Evolutionary conservation across 2,329 filamentous ascomycete genomes (phyloP).

Genomic region (Gaeumannomyces sp.): DNA sequence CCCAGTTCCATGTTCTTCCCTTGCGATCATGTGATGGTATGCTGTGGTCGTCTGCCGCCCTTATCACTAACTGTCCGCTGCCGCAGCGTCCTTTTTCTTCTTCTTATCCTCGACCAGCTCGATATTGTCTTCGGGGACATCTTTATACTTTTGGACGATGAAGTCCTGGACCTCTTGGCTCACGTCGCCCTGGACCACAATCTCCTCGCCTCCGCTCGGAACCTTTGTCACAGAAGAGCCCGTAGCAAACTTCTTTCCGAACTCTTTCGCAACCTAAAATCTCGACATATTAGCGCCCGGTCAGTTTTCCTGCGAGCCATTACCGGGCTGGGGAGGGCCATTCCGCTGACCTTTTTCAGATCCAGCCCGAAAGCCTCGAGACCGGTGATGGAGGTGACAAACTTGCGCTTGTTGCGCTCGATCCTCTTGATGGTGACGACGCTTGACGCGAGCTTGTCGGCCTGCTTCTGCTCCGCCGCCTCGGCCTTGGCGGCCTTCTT

Average conservation of each 20-base stretch:
- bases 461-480: constrained; percentile 75
- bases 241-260: constrained; percentile 98
- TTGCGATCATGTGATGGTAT: not conserved
- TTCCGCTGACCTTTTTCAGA: constrained; percentile 65
- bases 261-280: constrained; percentile 71
- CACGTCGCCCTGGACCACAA: constrained; percentile 95
- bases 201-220: constrained; percentile 82
- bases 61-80: not conserved
- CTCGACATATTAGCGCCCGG: not conserved
- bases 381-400: constrained; percentile 85
- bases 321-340: not conserved
- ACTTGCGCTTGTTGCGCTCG: constrained; percentile 97
- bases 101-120: constrained; percentile 94
- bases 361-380: constrained; percentile 88
- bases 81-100: constrained; percentile 46
- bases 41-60: not conserved
- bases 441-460: constrained; percentile 73
- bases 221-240: constrained; percentile 88
- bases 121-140: constrained; percentile 91
- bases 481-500: constrained; percentile 97
- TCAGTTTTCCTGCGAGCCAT: not conserved
- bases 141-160: constrained; percentile 78
- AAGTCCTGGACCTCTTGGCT: constrained; percentile 93
- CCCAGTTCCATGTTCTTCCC: not conserved
- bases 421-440: constrained; percentile 92